These are phyloP conservation scores for Leishmania martiniquensis DNA, from an alignment of 208 protist species.

Conservation along the genomic window DNA sequence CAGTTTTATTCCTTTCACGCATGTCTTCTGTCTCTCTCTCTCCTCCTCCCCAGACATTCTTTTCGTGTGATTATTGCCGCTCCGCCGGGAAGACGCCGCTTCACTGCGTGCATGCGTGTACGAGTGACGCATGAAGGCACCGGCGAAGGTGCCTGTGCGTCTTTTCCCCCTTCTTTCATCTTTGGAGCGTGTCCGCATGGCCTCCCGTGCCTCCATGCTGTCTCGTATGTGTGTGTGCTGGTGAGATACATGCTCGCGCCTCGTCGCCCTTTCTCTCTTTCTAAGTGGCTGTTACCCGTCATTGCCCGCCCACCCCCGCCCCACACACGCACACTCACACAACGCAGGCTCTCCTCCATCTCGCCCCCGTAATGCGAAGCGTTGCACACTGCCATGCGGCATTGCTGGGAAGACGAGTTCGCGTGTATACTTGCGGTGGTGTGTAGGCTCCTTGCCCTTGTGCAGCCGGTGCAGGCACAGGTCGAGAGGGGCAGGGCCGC, in stretches of 20 bases:
- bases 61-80: neutral
- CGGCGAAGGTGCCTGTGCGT: neutral
- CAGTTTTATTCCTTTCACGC: neutral
- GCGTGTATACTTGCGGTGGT: neutral
- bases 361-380: neutral
- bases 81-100: neutral
- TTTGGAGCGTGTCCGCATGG: no score
- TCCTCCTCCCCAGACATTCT: neutral
- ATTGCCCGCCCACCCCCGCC: neutral
- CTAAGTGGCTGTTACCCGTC: no score
- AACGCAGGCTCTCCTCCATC: no score
- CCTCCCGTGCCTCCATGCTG: no score
- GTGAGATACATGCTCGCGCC: no score
- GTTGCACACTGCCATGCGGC: neutral
- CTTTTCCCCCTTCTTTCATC: no score
- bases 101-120: neutral
- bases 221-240: no score
- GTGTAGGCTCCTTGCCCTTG: neutral
- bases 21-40: neutral
- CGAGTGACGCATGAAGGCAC: no score
- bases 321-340: no score
- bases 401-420: neutral
- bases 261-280: no score
- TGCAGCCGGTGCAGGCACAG: neutral
- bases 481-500: neutral